phyloP scores from a whole-genome alignment of 1,284 basidiomycete genomes.

The Tylopilus orsonianus region DNA sequence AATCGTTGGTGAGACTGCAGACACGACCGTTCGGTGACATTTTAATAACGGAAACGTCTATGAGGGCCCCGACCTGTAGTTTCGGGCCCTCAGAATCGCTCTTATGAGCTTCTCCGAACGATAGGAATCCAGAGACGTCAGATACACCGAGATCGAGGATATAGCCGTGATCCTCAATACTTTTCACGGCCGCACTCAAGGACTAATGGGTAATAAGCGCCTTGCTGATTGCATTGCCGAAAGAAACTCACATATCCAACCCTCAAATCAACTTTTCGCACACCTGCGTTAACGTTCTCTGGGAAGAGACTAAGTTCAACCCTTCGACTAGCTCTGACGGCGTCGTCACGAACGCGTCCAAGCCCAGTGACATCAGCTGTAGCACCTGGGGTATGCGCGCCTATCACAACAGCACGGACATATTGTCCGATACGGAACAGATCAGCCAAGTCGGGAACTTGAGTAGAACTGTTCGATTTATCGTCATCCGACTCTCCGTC shows the following conservation, averaged over 20 bases:
- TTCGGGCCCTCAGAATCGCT: slow-evolving; percentile 43
- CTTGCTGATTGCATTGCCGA: not conserved
- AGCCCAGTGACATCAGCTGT: slow-evolving; percentile 58
- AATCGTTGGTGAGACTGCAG: slow-evolving; percentile 60
- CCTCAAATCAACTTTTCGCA: slow-evolving; percentile 78
- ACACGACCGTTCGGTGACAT: slow-evolving; percentile 70
- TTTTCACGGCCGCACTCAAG: slow-evolving; percentile 77
- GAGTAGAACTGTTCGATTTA: slow-evolving; percentile 37
- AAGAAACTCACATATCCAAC: slow-evolving; percentile 63
- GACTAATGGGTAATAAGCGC: slow-evolving; percentile 44
- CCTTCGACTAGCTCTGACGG: slow-evolving; percentile 66
- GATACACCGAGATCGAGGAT: slow-evolving; percentile 82
- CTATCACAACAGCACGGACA: slow-evolving; percentile 76
- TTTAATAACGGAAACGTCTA: slow-evolving; percentile 64
- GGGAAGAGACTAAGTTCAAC: slow-evolving; percentile 91
- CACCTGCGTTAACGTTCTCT: slow-evolving; percentile 80
- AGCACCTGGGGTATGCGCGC: slow-evolving; percentile 61
- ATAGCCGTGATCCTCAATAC: slow-evolving; percentile 95
- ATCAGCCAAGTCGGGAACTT: slow-evolving; percentile 66
- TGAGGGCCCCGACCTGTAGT: slow-evolving; percentile 64
- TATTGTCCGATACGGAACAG: slow-evolving; percentile 88
- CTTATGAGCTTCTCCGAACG: slow-evolving; percentile 63
- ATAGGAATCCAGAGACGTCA: slow-evolving; percentile 76
- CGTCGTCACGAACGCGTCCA: slow-evolving; percentile 61
- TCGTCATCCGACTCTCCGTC: slow-evolving; percentile 48